Conservation (phyloP, 1,139 yeast species). For the Yamadazyma buinensis region DNA sequence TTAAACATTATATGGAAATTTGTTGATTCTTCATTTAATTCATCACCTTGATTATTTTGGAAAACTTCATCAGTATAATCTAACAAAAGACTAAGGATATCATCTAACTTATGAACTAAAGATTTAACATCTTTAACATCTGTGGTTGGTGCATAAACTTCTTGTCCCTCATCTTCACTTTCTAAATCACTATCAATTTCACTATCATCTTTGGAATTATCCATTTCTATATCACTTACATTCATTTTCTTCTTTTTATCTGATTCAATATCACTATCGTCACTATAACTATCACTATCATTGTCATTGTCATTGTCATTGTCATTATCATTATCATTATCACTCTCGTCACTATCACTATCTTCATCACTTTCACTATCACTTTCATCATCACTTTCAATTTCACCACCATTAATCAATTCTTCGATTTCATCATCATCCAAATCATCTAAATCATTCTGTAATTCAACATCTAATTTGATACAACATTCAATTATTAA, state of each 20-base stretch:
- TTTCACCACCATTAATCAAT: slow-evolving; percentile 51
- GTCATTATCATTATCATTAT: slow-evolving; percentile 31
- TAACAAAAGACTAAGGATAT: slow-evolving; percentile 56
- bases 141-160: slow-evolving; percentile 33
- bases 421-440: slow-evolving; percentile 74
- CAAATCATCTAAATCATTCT: slow-evolving; percentile 79
- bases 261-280: slow-evolving; percentile 49
- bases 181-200: slow-evolving; percentile 35
- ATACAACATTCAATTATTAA: slow-evolving; percentile 74
- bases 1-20: slow-evolving; percentile 1
- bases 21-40: slow-evolving; percentile 50
- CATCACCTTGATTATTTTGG: slow-evolving; percentile 27
- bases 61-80: slow-evolving; percentile 20
- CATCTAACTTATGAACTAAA: slow-evolving; percentile 66
- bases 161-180: slow-evolving; percentile 41
- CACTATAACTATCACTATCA: neutral
- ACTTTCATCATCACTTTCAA: slow-evolving; percentile 24
- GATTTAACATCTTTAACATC: slow-evolving; percentile 52
- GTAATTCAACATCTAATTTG: slow-evolving; percentile 90
- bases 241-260: no score
- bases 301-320: slow-evolving; percentile 16
- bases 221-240: no score
- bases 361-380: slow-evolving; percentile 22
- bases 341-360: slow-evolving; percentile 19
- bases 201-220: slow-evolving; percentile 17